A percentile compares a stretch with the other conserved stretches of the same genome.
phyloP scores from a whole-genome alignment of 257 asterid species.

The Solanum peruvianum region DNA sequence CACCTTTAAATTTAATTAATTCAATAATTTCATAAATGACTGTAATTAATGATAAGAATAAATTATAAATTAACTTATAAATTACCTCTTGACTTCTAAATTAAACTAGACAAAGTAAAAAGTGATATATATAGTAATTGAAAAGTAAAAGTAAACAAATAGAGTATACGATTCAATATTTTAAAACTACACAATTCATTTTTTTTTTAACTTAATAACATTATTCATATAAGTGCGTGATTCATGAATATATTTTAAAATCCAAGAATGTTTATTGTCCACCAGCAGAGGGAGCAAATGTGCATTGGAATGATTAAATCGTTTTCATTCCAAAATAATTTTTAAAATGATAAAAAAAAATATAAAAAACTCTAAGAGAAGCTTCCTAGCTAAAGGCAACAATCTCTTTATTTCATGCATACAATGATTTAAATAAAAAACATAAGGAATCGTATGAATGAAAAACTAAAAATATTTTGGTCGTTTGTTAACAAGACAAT shows the following conservation, averaged over 20 bases:
- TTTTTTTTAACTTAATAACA: too few species aligned
- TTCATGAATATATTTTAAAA: background rate
- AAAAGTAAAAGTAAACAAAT: too few species aligned
- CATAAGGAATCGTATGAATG: background rate
- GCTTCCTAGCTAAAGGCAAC: background rate
- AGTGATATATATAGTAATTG: too few species aligned
- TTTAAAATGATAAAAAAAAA: background rate
- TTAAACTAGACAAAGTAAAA: background rate
- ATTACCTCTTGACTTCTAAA: background rate
- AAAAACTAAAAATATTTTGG: background rate
- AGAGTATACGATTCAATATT: too few species aligned
- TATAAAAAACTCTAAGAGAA: background rate
- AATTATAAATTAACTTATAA: too few species aligned
- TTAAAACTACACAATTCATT: too few species aligned
- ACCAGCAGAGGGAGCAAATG: background rate
- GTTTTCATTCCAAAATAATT: background rate
- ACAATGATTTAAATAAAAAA: background rate
- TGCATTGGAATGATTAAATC: background rate
- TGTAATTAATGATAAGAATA: too few species aligned
- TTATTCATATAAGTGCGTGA: background rate
- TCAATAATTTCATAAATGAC: too few species aligned
- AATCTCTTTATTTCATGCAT: background rate
- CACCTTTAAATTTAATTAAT: too few species aligned
- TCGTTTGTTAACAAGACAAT: conserved; percentile 4
- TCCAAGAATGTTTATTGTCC: background rate